phyloP scores from a whole-genome alignment of 257 asterid genomes.

The Solanum okadae region DNA sequence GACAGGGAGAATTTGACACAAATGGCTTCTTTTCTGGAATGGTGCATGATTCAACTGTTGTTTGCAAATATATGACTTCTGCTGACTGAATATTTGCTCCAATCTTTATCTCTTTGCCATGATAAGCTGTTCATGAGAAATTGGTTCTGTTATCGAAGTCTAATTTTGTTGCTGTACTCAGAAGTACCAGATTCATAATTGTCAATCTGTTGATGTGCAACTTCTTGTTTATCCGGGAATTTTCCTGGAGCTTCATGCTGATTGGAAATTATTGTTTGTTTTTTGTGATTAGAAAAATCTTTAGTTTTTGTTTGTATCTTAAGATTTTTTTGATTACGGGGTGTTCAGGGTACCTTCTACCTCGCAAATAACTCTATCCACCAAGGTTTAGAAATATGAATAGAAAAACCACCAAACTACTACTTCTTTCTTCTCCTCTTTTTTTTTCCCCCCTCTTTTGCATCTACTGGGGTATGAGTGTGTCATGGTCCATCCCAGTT shows the following conservation, averaged over 20 bases:
- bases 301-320: neutral
- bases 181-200: neutral
- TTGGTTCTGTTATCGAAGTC: neutral
- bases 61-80: neutral
- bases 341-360: neutral
- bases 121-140: neutral
- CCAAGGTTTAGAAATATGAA: neutral
- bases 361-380: neutral
- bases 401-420: neutral
- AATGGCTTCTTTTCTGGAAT: neutral
- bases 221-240: neutral
- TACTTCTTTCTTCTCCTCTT: too few species aligned
- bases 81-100: neutral
- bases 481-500: neutral
- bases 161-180: neutral
- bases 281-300: neutral
- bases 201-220: neutral
- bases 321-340: neutral
- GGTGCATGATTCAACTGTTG: neutral
- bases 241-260: neutral
- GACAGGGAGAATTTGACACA: neutral
- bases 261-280: neutral
- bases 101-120: neutral
- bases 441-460: neutral
- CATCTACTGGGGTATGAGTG: neutral